These are phyloP conservation scores for Diacronema lutheri DNA, from an alignment of 78 protist species.

Conservation along the genomic window DNA sequence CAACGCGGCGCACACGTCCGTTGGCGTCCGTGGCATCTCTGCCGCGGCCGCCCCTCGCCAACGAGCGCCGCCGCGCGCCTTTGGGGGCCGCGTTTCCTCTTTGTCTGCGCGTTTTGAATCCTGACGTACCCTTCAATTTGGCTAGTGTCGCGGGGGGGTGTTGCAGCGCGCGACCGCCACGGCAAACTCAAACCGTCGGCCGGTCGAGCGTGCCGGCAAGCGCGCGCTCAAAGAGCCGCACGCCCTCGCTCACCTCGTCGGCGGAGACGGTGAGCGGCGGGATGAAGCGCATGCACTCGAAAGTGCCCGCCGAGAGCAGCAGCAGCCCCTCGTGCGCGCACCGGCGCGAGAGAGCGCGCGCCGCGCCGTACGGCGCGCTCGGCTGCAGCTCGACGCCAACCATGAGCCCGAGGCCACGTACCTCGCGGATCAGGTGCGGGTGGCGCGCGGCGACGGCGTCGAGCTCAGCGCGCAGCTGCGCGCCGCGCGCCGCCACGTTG, in stretches of 20 bases:
- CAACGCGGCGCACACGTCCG: too few relatives aligned
- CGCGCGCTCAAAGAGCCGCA: background rate
- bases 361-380: constrained; percentile 7
- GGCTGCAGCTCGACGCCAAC: constrained; percentile 48
- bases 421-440: constrained; percentile 7
- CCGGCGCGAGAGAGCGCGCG: background rate
- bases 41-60: too few relatives aligned
- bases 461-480: constrained; percentile 36
- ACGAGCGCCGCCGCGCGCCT: too few relatives aligned
- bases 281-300: constrained; percentile 47
- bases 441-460: background rate
- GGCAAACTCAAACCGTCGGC: too few relatives aligned
- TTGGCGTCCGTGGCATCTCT: too few relatives aligned
- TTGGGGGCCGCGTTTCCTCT: too few relatives aligned
- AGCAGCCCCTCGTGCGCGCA: background rate
- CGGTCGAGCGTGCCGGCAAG: too few relatives aligned
- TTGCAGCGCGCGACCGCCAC: too few relatives aligned
- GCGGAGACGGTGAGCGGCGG: constrained; percentile 54
- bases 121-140: too few relatives aligned
- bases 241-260: constrained; percentile 27
- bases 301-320: constrained; percentile 16
- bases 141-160: too few relatives aligned
- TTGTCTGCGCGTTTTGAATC: too few relatives aligned
- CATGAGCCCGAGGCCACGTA: constrained; percentile 70
- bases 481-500: constrained; percentile 39